Evolutionary conservation across 306 rosid species (phyloP).

Genomic region (Dicorynia guianensis): DNA sequence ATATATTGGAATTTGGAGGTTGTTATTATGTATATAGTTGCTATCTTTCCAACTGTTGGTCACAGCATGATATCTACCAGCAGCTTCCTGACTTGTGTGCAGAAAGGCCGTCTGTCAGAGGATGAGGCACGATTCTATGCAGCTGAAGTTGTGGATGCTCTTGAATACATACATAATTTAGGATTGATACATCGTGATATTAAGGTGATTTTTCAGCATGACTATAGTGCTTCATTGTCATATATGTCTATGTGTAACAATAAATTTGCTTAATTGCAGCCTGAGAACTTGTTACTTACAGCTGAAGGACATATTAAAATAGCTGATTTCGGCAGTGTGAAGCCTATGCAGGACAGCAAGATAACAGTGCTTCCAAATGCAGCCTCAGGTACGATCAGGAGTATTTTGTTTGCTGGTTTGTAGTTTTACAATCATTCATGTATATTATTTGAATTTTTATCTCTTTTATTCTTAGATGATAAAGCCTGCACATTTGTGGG

Average conservation of each 20-base stretch:
- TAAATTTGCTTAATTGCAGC: constrained; percentile 67
- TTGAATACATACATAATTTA: constrained; percentile 90
- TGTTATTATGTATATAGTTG: constrained; percentile 3
- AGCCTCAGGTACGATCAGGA: constrained; percentile 72
- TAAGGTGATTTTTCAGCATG: constrained; percentile 64
- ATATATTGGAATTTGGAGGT: constrained; percentile 6
- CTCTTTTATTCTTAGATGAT: constrained; percentile 61
- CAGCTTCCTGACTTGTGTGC: constrained; percentile 50
- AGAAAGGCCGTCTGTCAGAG: constrained; percentile 89
- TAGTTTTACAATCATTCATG: constrained; percentile 24
- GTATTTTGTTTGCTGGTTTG: constrained; percentile 25
- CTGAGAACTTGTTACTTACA: constrained; percentile 95
- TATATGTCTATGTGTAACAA: constrained; percentile 35
- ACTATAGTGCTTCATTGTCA: constrained; percentile 34
- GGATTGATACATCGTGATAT: constrained; percentile 99
- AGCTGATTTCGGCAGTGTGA: constrained; percentile 99
- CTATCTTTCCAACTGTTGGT: constrained; percentile 24
- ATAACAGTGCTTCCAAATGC: constrained; percentile 99
- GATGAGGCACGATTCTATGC: constrained; percentile 94
- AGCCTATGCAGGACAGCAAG: constrained; percentile 94
- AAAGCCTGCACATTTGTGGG: constrained; percentile 99
- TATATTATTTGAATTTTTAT: constrained; percentile 21
- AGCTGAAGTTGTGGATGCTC: constrained; percentile 97
- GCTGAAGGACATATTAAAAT: constrained; percentile 90
- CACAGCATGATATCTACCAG: constrained; percentile 34